Evolutionary conservation across 2,329 filamentous ascomycete species (phyloP).

Genomic region (Sclerotinia nivalis): DNA sequence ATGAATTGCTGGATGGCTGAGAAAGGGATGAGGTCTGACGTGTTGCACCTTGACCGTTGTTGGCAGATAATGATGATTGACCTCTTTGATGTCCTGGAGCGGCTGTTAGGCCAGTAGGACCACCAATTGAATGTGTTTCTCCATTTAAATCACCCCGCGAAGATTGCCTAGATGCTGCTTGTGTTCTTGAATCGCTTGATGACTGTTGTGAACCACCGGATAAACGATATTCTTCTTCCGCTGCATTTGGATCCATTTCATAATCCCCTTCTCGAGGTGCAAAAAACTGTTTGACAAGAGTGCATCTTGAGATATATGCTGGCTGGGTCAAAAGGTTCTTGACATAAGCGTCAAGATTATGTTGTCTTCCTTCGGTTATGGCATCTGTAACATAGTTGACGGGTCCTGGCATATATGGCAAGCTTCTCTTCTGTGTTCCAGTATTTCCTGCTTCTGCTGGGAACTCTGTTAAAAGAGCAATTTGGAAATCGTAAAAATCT

Average conservation of each 20-base stretch:
- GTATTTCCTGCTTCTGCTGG: constrained; percentile 90
- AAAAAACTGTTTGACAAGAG: constrained; percentile 87
- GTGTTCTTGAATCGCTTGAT: constrained; percentile 60
- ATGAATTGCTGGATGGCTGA: constrained; percentile 57
- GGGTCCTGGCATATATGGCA: constrained; percentile 97
- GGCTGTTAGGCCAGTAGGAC: constrained; percentile 55
- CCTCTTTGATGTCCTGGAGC: constrained; percentile 47
- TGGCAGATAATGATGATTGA: constrained; percentile 44
- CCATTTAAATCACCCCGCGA: constrained; percentile 65
- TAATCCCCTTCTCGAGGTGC: constrained; percentile 87
- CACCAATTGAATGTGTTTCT: constrained; percentile 51
- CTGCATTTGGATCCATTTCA: constrained; percentile 74
- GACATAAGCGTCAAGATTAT: constrained; percentile 93
- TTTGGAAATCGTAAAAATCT: constrained; percentile 99
- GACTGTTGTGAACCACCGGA: constrained; percentile 71
- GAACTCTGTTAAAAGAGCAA: constrained; percentile 87
- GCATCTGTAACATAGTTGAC: constrained; percentile 98
- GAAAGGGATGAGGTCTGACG: constrained; percentile 44
- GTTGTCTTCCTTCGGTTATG: constrained; percentile 88
- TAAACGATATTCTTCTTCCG: constrained; percentile 70
- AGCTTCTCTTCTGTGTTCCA: constrained; percentile 71
- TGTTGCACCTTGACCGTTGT: constrained; percentile 34
- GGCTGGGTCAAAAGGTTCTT: constrained; percentile 86
- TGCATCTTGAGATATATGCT: constrained; percentile 78
- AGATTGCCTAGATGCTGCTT: constrained; percentile 63